Base-by-base conservation (phyloP, 2,329 filamentous ascomycete genomes). In the Sporothrix mexicana region DNA sequence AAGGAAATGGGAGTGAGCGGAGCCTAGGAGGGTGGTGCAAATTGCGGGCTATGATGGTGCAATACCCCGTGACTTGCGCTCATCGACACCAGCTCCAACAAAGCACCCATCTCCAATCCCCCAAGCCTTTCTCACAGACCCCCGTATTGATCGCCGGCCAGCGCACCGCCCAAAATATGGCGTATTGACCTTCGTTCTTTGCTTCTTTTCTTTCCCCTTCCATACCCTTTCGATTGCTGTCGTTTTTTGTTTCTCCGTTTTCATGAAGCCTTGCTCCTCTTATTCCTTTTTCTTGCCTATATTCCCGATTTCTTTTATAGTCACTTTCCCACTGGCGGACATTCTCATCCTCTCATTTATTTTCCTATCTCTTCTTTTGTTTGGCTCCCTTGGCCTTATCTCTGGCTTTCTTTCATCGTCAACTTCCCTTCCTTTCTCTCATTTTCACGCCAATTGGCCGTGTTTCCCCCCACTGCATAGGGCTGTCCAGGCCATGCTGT, bases 21-120 rank as follows among this genome's bases (percentile, higher is more conserved):
- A 73, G 74, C 74, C 76, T 76, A 74, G 73, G 78, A 79, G 80
- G 77, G 75, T 80, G 81, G 81, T 81, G 82, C 82, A 83, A 85
- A 84, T 84, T 80, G 76, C 75, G 75, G 75, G 79, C 77, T 77
- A 77, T 80, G 83, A 89, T 89, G 86, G 84, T 86, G 88, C 86
- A 85, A 90, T 89, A 86, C 80, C 87, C 83, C 87, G 87, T 88
- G 87, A 89, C 84, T 73, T 75, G 71, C 23, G 45, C 70, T 73
- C 74, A 73, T 73, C 73, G 74, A 57, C 69, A 20, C 36, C 49
- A 57, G 49, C 36, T 43, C 15, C 49, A 69, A 41, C 59, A n/a
- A 70, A 30, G 20, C 30, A n/a, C 20, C 67, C 72, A 70, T 70
- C 68, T 45, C 45, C 67, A 70, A 64, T 12, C 8, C 36, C 47